Evolutionary conservation across 2,329 filamentous ascomycete species (phyloP).

Genomic region (Colletotrichum sp.): DNA sequence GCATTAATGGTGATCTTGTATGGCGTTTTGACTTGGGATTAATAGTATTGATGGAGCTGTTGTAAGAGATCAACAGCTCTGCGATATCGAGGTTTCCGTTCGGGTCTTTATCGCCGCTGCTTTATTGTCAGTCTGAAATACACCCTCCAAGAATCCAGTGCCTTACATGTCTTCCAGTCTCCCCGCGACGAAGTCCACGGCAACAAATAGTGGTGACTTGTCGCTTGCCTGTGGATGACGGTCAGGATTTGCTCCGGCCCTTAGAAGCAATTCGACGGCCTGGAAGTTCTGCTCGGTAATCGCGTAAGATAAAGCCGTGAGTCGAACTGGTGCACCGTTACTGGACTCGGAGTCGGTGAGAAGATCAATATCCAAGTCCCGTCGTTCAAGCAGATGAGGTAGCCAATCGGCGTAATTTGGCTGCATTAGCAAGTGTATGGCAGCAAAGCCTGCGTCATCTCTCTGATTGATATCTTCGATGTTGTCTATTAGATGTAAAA

Average conservation of each 20-base stretch:
- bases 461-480: conserved; percentile 5
- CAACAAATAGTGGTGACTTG: neutral
- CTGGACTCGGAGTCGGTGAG: neutral
- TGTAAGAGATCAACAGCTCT: conserved; percentile 11
- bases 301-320: conserved; percentile 25
- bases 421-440: conserved; percentile 20
- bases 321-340: neutral
- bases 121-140: neutral
- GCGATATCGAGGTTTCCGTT: conserved; percentile 7
- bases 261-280: conserved; percentile 23
- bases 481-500: neutral
- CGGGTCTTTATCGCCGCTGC: neutral
- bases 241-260: conserved; percentile 25
- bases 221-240: neutral
- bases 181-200: neutral
- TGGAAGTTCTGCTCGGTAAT: conserved; percentile 16
- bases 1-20: conserved; percentile 4
- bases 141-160: neutral
- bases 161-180: neutral
- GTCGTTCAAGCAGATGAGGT: neutral
- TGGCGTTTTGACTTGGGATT: neutral
- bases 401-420: conserved; percentile 19
- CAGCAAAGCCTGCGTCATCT: conserved; percentile 20
- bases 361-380: conserved; percentile 6
- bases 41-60: conserved; percentile 7